Evolutionary conservation across 2,329 filamentous ascomycete species (phyloP), one percentile per base, ranked within the genome.

Genomic region (Sporothrix globosa): DNA sequence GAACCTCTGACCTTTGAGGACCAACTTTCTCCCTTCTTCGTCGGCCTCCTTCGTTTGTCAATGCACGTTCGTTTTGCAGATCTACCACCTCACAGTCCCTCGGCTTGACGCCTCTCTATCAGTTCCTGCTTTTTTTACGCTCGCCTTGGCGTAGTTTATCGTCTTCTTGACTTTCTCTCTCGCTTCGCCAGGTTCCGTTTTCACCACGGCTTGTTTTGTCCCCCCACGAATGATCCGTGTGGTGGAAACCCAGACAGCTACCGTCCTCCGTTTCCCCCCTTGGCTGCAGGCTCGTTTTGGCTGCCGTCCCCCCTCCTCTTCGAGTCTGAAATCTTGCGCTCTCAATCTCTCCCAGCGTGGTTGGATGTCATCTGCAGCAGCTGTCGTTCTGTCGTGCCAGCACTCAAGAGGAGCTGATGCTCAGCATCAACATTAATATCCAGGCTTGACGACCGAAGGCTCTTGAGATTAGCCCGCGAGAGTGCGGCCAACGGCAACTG

Each of bases 361-460:
- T 65, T 46, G 46, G 58, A 53, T 30, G 21, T n/a, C n/a, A 50
- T 58, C 44, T 66, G 17, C 17, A 19, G 21, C 48, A 5, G 52
- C 30, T 39, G 66, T 68, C 21, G 19, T 46, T 46, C 10, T 53
- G 48, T 39, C 68, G n/a, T 54, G 48, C 54, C 24, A 19, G 41
- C 48, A 9, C 54, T 50, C 44, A 54, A 41, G 17, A 48, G 50
- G 24, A 69, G 50, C 58, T 65, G 56, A 69, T 63, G 44, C 54
- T 54, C 56, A 63, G 34, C n/a, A 30, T 34, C 52, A 46, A 39
- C 66, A 69, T 17, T n/a, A 53, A 27, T 17, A 17, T 44, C 67
- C 67, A 46, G 13, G 27, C 52, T 69, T 34, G 30, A 34, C 56
- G 58, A 39, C 54, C 27, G 56, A 63, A 14, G 14, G 46, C 17